phyloP scores from a whole-genome alignment of 2,329 filamentous ascomycete species.

The Teratosphaeriaceae sp. region DNA sequence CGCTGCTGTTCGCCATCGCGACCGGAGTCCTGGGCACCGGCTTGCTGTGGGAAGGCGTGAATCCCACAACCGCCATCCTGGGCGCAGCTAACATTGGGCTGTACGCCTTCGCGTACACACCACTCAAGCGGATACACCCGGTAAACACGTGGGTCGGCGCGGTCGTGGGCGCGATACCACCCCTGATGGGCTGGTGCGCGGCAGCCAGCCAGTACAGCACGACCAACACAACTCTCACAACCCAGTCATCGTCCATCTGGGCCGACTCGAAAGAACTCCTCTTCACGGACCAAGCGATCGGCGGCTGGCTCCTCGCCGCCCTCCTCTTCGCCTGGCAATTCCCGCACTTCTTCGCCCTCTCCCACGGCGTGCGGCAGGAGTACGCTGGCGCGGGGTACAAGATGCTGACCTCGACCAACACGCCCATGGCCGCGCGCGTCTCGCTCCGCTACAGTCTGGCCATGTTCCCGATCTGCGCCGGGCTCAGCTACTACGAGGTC shows the following conservation, averaged over 20 bases:
- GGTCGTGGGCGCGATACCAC: slow-evolving; percentile 85
- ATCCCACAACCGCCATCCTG: slow-evolving; percentile 83
- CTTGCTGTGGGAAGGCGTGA: slow-evolving; percentile 81
- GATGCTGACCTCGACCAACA: slow-evolving; percentile 82
- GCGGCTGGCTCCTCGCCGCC: slow-evolving; percentile 82
- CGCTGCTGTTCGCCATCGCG: slow-evolving; percentile 69
- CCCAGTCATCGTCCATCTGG: slow-evolving; percentile 15
- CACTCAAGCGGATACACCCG: slow-evolving; percentile 77
- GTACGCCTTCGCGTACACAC: slow-evolving; percentile 90
- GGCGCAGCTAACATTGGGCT: slow-evolving; percentile 79
- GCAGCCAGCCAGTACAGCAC: slow-evolving; percentile 79
- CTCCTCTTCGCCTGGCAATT: slow-evolving; percentile 96
- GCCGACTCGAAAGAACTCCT: slow-evolving; percentile 28
- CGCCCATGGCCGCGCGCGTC: slow-evolving; percentile 76
- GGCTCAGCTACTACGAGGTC: slow-evolving; percentile 68
- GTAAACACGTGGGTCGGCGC: slow-evolving; percentile 95
- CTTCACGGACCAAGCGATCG: slow-evolving; percentile 38
- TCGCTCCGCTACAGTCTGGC: slow-evolving; percentile 78
- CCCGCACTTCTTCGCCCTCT: slow-evolving; percentile 93
- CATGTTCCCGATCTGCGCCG: slow-evolving; percentile 81
- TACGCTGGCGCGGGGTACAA: slow-evolving; percentile 65
- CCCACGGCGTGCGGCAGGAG: slow-evolving; percentile 81
- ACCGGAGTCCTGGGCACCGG: slow-evolving; percentile 64
- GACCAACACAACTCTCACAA: slow-evolving; percentile 15
- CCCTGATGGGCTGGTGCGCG: slow-evolving; percentile 96